Base-by-base conservation (phyloP, 129 eudicot species). In the Flaveria linearis region DNA sequence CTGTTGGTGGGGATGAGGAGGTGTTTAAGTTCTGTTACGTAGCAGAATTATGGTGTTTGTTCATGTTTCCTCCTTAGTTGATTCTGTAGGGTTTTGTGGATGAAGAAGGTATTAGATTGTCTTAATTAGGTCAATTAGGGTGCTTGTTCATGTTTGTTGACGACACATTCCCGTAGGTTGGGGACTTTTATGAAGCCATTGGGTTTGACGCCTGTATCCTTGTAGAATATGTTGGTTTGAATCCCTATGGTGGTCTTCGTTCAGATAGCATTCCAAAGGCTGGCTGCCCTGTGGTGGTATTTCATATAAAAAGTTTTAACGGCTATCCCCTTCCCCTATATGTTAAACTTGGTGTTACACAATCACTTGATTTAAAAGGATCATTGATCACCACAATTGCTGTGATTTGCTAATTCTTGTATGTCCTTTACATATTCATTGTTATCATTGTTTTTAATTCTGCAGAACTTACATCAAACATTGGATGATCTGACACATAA, bases 191-290 rank as follows among this genome's bases (percentile, higher is more conserved):
- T 83, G 99, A 95, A 85, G 97, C 99, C 6, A 82, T 91, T 60
- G 99, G 99, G n/a, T 74, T 91, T 73, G 99, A 95, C 83, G 99
- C 99, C 63, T 95, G 99, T 82, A 67, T 91, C 72, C 96, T 95
- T 70, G 99, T 95, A 74, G 99, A 95, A 77, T 91, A 87, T 74
- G 99, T 97, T 82, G 99, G 99, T 72, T 82, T 95, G 63, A 95
- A 95, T 81, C 99, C 99, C 42, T 89, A 89, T 87, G 99, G 99
- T 70, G 99, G 97, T 76, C 47, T 87, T 56, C 96, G 97, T 28
- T 81, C 99, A 20, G 96, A 95, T 70, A 84, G 92, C 84, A 82
- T 89, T 75, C 99, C 99, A 30, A 91, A 85, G 84, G 97, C 99
- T 81, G 99, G 99, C 1, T 91, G 99, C 75, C 97, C 97, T n/a